phyloP scores from a whole-genome alignment of 345 rosid species.

The Lumnitzera racemosa region DNA sequence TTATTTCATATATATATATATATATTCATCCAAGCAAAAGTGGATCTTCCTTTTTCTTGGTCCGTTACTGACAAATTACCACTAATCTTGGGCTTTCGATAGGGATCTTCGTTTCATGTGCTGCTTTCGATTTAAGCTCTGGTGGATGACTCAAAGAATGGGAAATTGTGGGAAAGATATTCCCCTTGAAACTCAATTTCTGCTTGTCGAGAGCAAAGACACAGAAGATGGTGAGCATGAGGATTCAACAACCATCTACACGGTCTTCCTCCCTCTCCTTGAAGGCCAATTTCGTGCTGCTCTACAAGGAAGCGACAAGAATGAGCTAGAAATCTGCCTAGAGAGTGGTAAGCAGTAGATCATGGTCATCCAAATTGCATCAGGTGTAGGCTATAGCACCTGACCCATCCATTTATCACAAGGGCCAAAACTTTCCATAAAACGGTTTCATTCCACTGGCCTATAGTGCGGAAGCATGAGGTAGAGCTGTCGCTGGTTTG shows the following conservation, averaged over 20 bases:
- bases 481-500: conserved; percentile 23
- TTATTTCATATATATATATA: no score
- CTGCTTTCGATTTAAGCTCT: conserved; percentile 87
- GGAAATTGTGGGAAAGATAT: conserved; percentile 81
- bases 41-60: conserved; percentile 1
- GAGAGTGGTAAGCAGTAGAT: conserved; percentile 80
- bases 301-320: conserved; percentile 79
- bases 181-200: conserved; percentile 94
- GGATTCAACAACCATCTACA: conserved; percentile 58
- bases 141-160: conserved; percentile 99
- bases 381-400: conserved; percentile 11
- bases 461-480: conserved; percentile 14
- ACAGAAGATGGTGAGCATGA: conserved; percentile 40
- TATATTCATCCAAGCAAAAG: background rate
- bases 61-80: conserved; percentile 4
- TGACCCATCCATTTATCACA: conserved; percentile 4
- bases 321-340: conserved; percentile 82
- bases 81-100: conserved; percentile 7
- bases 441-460: conserved; percentile 12
- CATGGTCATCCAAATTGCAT: conserved; percentile 23
- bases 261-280: conserved; percentile 86
- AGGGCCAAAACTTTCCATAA: conserved; percentile 12
- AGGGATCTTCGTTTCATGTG: conserved; percentile 85
- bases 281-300: conserved; percentile 97
- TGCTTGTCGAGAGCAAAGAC: conserved; percentile 80